Conservation (phyloP, 139 green algal genomes). For the Tetraselmis striata region DNA sequence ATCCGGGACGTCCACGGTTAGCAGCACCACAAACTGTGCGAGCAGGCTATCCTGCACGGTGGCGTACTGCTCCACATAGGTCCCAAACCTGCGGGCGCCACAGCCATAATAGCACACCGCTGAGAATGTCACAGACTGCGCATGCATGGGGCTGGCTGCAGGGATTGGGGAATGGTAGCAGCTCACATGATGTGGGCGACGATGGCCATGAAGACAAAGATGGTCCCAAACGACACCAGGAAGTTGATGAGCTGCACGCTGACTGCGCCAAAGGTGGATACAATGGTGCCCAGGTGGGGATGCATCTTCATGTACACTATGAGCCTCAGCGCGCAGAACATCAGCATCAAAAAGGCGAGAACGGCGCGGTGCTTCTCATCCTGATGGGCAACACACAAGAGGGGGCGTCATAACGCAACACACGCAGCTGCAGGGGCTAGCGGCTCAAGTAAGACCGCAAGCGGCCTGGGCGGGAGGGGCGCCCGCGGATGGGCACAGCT, state of each 20-base stretch:
- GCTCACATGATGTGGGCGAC: neutral
- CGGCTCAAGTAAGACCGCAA: neutral
- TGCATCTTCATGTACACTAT: neutral
- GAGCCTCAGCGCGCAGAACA: neutral
- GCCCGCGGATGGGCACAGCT: neutral
- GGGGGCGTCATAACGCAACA: neutral
- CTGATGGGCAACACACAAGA: no score
- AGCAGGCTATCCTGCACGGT: neutral
- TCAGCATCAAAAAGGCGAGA: neutral
- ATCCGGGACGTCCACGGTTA: neutral
- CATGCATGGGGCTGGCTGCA: no score
- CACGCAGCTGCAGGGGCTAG: neutral
- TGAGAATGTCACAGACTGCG: no score
- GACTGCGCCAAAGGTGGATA: neutral
- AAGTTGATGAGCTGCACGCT: neutral
- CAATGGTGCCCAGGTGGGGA: neutral
- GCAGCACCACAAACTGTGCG: neutral
- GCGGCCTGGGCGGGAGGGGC: no score
- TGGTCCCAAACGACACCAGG: neutral
- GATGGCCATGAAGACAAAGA: neutral
- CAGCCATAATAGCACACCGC: no score
- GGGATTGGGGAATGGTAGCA: neutral
- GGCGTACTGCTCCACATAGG: neutral
- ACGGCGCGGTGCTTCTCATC: neutral
- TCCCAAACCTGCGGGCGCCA: neutral